These are phyloP conservation scores for Wickerhamiella vanderwaltii DNA, from an alignment of 805 yeast species.

Conservation along the genomic window DNA sequence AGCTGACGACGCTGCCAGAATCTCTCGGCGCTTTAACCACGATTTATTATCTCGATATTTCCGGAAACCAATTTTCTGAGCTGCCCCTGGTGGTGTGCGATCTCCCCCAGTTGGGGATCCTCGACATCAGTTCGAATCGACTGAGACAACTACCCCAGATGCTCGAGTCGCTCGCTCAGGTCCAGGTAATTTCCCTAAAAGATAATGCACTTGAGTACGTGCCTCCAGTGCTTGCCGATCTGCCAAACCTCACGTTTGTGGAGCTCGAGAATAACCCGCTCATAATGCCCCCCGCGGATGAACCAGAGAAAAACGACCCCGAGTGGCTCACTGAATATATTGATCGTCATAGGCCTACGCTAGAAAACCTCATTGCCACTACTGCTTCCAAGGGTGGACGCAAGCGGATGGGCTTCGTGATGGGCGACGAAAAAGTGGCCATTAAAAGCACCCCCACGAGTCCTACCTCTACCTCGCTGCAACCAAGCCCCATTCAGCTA, in stretches of 20 bases:
- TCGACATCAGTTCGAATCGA: conserved; percentile 51
- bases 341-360: conserved; percentile 15
- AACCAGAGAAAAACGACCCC: conserved; percentile 16
- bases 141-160: conserved; percentile 39
- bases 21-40: conserved; percentile 31
- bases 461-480: not conserved
- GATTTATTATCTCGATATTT: conserved; percentile 52
- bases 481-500: not conserved
- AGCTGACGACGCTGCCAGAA: conserved; percentile 29
- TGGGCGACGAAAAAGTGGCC: conserved; percentile 14
- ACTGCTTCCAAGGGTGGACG: conserved; percentile 33
- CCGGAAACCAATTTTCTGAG: conserved; percentile 42
- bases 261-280: conserved; percentile 55
- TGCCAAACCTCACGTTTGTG: conserved; percentile 42
- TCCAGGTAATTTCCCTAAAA: conserved; percentile 47
- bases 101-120: conserved; percentile 41
- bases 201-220: conserved; percentile 45
- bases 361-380: conserved; percentile 1
- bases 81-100: conserved; percentile 36
- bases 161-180: conserved; percentile 29
- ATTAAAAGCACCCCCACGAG: not conserved
- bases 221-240: conserved; percentile 40
- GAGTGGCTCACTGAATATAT: conserved; percentile 28
- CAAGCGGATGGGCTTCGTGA: conserved; percentile 61
- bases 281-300: conserved; percentile 24